Percentiles rank a stretch among this genome's conserved stretches.
Evolutionary conservation across 2,329 filamentous ascomycete genomes (phyloP).

Genomic region (Ceratocystis diversiconidia): DNA sequence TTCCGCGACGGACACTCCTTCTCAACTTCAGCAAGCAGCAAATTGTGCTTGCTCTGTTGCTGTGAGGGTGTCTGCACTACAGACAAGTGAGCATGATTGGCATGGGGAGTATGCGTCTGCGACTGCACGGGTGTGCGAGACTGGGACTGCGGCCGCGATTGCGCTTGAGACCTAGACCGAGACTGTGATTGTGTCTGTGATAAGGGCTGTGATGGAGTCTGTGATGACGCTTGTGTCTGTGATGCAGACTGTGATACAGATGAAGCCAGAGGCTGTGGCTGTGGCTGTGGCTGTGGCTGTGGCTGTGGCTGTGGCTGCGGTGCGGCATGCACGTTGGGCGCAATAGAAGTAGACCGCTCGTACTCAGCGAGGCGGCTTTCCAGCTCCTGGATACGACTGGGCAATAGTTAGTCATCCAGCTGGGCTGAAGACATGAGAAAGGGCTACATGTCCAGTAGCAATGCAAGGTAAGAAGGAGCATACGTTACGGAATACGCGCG

Average conservation of each 20-base stretch:
- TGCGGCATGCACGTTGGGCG: not conserved
- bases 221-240: not conserved
- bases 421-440: not conserved
- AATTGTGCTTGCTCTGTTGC: not conserved
- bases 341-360: conserved; percentile 14
- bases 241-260: not conserved
- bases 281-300: not conserved
- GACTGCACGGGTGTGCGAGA: conserved; percentile 4
- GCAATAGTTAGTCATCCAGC: not conserved
- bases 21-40: conserved; percentile 3
- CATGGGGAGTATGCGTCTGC: conserved; percentile 8
- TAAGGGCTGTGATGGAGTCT: not conserved
- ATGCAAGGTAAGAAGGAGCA: not conserved
- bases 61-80: not conserved
- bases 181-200: not conserved
- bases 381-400: conserved; percentile 19
- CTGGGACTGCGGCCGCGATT: conserved; percentile 5
- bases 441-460: too few species aligned
- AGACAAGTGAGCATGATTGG: not conserved
- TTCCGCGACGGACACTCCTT: conserved; percentile 13
- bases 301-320: not conserved
- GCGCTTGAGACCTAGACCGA: not conserved
- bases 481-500: conserved; percentile 18
- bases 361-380: conserved; percentile 19
- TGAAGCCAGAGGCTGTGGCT: not conserved